phyloP scores from a whole-genome alignment of 805 yeast species.

The Pichia deserticola region DNA sequence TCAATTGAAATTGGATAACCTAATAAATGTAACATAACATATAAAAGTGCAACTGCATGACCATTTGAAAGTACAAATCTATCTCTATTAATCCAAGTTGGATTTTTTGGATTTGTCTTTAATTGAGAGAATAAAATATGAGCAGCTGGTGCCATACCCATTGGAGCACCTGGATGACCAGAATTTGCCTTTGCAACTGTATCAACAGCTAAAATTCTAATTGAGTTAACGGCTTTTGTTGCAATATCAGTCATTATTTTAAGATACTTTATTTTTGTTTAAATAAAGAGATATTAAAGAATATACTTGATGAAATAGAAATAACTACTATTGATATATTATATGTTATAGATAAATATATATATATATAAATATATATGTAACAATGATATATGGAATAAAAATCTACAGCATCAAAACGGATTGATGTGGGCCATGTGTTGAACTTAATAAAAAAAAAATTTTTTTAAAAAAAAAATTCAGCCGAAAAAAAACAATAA shows the following conservation, averaged over 20 bases:
- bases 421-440: background rate
- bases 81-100: slow-evolving; percentile 91
- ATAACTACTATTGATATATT: too few species aligned
- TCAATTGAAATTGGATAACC: slow-evolving; percentile 79
- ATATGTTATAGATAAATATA: too few species aligned
- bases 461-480: background rate
- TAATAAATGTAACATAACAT: slow-evolving; percentile 74
- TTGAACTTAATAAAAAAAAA: background rate
- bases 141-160: slow-evolving; percentile 95
- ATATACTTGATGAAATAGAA: too few species aligned
- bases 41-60: slow-evolving; percentile 88
- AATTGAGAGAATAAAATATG: slow-evolving; percentile 76
- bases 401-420: background rate
- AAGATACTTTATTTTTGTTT: background rate
- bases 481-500: background rate
- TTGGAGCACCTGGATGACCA: slow-evolving; percentile 99
- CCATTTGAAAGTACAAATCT: slow-evolving; percentile 94
- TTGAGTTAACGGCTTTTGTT: slow-evolving; percentile 71
- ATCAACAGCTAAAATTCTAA: slow-evolving; percentile 85
- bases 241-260: slow-evolving; percentile 47
- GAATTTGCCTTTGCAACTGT: slow-evolving; percentile 83
- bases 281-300: background rate
- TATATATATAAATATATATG: too few species aligned
- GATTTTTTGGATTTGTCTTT: slow-evolving; percentile 85
- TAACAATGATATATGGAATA: too few species aligned